Evolutionary conservation across 768 basidiomycete genomes (phyloP), one percentile per base, ranked within the genome.

Genomic region (Xerocomus potaroensis): DNA sequence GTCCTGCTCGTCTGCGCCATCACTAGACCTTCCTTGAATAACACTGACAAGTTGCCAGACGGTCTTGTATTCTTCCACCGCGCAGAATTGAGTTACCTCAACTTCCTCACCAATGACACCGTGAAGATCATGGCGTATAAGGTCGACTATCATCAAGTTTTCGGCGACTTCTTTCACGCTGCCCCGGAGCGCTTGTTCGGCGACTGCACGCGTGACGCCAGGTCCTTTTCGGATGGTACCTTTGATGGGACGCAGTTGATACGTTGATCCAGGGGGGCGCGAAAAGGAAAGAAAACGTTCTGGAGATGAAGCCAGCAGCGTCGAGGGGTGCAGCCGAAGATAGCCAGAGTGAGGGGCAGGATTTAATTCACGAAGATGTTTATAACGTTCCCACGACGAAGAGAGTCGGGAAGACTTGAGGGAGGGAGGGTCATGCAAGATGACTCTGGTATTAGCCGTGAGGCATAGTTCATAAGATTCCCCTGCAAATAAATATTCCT

Each of bases 71-170:
- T 91, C 90, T 62, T 97, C 94, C 11, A 96, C 81, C 1, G 69
- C 67, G 63, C 94, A 96, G 57, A 97, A 87, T 53, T 91, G 83
- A 46, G 79, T 83, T 6, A 95, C 91, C 11, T 75, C 63, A 8
- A 98, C 93, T 44, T 85, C 75, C 31, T 88, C 84, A 1, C 89
- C 90, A 16, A 95, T 78, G 45, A 86, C 83, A 24, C 81, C 81
- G 55, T 94, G 83, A 27, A 98, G 72, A 67, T 98, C 94, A 54
- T 96, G 89, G 27, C 92, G 81, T 58, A 95, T 95, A 39, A 98
- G 79, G 63, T 97, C 94, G 21, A 96, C 94, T 52, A 98, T 96
- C 94, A 98, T 97, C 47, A 98, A 68, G 62, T 98, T 98, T 71
- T 97, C 94, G 0, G 93, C 94, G 2, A 94, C 81, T 65, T 98